Conservation (phyloP, 1,139 yeast genomes). For the Zygoascus sp. region DNA sequence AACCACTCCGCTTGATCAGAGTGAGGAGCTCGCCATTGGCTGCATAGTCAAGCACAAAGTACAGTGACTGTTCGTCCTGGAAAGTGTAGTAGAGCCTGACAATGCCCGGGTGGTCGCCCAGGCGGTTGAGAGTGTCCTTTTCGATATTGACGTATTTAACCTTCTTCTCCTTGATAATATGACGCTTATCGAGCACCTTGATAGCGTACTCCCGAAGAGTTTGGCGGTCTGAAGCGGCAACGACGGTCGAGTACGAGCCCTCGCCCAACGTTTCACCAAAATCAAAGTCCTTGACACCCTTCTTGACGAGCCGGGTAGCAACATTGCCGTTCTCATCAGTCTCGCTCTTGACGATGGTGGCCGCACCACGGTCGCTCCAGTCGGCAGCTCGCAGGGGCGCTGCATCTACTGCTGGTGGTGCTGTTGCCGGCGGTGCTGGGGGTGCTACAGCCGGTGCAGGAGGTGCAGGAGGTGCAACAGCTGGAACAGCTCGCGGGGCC, state of each 20-base stretch:
- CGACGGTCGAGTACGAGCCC: conserved; percentile 94
- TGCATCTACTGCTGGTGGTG: not conserved
- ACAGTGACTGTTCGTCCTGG: conserved; percentile 83
- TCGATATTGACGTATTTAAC: conserved; percentile 96
- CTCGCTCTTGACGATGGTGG: conserved; percentile 45
- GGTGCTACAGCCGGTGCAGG: not conserved
- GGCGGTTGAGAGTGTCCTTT: conserved; percentile 80
- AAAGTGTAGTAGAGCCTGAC: conserved; percentile 87
- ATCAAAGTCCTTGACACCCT: conserved; percentile 73
- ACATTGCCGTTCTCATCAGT: conserved; percentile 45
- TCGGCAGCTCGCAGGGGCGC: conserved; percentile 10
- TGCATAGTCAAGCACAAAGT: conserved; percentile 90
- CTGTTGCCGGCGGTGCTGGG: not conserved
- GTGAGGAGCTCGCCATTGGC: conserved; percentile 86
- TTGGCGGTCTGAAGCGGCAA: conserved; percentile 74
- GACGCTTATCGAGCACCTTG: conserved; percentile 86
- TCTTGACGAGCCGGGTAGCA: conserved; percentile 43
- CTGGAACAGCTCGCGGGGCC: not conserved
- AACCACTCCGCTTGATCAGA: conserved; percentile 69
- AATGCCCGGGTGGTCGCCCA: conserved; percentile 83
- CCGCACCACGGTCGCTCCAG: conserved; percentile 48
- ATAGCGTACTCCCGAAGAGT: conserved; percentile 79
- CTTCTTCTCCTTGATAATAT: conserved; percentile 90
- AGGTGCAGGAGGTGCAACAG: not conserved
- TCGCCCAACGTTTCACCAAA: conserved; percentile 88